These are phyloP conservation scores for Neonectria punicea DNA, from an alignment of 2,329 filamentous ascomycete genomes.

Conservation along the genomic window DNA sequence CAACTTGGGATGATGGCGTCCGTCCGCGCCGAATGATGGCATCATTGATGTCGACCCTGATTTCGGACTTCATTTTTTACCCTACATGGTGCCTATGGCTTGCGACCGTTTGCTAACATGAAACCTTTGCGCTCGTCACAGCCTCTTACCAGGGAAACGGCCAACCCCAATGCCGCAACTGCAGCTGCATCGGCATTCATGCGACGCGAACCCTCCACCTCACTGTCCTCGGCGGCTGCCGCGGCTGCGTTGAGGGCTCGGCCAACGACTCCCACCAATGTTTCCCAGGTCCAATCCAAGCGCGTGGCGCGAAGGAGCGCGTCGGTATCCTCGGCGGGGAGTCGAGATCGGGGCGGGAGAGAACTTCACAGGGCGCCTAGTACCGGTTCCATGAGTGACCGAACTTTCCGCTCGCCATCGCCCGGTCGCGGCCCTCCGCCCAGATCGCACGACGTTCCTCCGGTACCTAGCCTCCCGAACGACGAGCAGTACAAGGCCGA, in stretches of 20 bases:
- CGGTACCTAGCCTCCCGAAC: constrained; percentile 78
- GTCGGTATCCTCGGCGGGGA: constrained; percentile 76
- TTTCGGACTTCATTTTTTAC: not conserved
- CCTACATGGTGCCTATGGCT: constrained; percentile 15
- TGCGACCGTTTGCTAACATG: constrained; percentile 38
- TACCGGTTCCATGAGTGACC: constrained; percentile 85
- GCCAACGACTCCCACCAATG: constrained; percentile 80
- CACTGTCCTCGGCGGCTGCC: constrained; percentile 85
- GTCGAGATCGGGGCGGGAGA: constrained; percentile 54
- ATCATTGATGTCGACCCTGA: not conserved
- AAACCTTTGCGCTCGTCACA: constrained; percentile 50
- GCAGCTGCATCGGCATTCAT: constrained; percentile 86
- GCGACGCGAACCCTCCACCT: constrained; percentile 69
- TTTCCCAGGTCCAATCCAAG: constrained; percentile 88
- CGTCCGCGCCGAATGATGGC: constrained; percentile 4
- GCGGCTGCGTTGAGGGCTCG: constrained; percentile 84
- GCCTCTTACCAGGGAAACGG: constrained; percentile 72
- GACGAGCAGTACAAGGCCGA: constrained; percentile 47
- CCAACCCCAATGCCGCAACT: constrained; percentile 78
- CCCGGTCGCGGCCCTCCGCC: constrained; percentile 59
- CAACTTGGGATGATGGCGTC: not conserved
- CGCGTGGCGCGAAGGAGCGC: constrained; percentile 78
- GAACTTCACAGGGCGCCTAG: constrained; percentile 74
- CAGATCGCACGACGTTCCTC: constrained; percentile 66
- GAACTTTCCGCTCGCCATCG: constrained; percentile 85